A percentile compares a stretch with the other conserved stretches of the same genome.
phyloP scores from a whole-genome alignment of 495 filamentous ascomycete species.

The Penicillium macrosclerotiorum region DNA sequence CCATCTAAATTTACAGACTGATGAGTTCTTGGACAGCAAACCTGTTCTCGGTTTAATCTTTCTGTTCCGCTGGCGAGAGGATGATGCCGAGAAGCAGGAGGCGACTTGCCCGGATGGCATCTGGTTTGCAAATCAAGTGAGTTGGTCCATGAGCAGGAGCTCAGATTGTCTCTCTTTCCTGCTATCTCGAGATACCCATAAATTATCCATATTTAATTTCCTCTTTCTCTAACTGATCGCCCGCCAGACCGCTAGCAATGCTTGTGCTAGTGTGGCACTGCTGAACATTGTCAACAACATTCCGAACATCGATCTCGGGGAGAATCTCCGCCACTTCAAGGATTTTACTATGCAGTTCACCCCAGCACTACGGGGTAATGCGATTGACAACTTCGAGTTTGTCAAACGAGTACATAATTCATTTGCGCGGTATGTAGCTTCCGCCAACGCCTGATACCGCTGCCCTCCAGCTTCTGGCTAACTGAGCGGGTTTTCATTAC shows the following conservation, averaged over 20 bases:
- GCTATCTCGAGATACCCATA: no score
- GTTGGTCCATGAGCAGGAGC: no score
- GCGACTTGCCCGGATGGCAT: conserved; percentile 62
- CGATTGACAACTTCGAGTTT: conserved; percentile 69
- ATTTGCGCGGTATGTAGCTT: conserved; percentile 73
- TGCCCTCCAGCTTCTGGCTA: not conserved
- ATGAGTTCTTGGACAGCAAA: conserved; percentile 41
- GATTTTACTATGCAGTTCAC: conserved; percentile 63
- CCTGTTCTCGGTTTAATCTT: conserved; percentile 83
- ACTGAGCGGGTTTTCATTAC: not conserved
- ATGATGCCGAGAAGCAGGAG: conserved; percentile 56
- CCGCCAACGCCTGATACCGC: no score
- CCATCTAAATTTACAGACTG: not conserved
- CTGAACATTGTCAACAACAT: conserved; percentile 91
- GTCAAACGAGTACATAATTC: conserved; percentile 84
- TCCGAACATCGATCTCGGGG: conserved; percentile 59
- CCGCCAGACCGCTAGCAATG: conserved; percentile 67
- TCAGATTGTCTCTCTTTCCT: no score
- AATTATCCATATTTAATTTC: no score
- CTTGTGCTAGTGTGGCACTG: conserved; percentile 85
- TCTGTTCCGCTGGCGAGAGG: conserved; percentile 68
- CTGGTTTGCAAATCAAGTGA: conserved; percentile 94
- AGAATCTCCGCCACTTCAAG: conserved; percentile 66
- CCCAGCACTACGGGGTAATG: conserved; percentile 71
- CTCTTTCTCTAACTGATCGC: conserved; percentile 11